Base-by-base conservation (phyloP, 192 early-diverging fungal species). In the Coemansia aciculifera region DNA sequence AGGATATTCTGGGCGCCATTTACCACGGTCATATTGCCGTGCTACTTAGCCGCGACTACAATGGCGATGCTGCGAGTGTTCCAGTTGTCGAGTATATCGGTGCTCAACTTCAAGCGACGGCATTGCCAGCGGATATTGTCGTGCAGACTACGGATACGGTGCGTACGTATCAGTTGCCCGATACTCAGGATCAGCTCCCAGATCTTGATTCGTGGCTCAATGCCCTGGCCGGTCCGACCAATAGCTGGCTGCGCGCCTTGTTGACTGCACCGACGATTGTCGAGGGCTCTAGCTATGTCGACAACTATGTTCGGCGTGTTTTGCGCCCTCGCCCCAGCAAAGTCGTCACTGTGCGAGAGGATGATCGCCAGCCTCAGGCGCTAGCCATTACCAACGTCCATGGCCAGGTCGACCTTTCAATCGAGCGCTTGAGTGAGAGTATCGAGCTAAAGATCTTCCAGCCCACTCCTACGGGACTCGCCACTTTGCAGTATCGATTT, bases 1-100 rank as follows among this genome's bases (percentile, higher is more conserved):
- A 89, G 66, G 92, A 91, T 19, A 94, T 96, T 67, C 82, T 98
- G 27, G 93, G 90, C 62, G 85, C 88, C 43, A 91, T 96, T 32
- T 93, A 95, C 77, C 69, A 87, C 23, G 88, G 86, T 57, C 92
- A 95, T 62, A 90, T 96, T 65, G 86, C 82, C 2, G 85, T 86
- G 44, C 83, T 96, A 66, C 87, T 92, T 80, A 77, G 85, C 59
- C 84, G 85, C 44, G 88, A 91, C 83, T 93, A 95, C 78, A 73
- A 75, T 48, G 78, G 77, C 51, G 84, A 91, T 39, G 70, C 67
- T 17, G 57, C 64, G n/a, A 64, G 54, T 24, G 90, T 98, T 57
- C 93, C 94, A 13, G 67, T 87, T 21, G 87, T 90, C 54, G 90
- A 94, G 66, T 94, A 90, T 76, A 79, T 94, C 62, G 89, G 56